Conservation (phyloP, 306 rosid genomes). For the Ormosia semicastrata region DNA sequence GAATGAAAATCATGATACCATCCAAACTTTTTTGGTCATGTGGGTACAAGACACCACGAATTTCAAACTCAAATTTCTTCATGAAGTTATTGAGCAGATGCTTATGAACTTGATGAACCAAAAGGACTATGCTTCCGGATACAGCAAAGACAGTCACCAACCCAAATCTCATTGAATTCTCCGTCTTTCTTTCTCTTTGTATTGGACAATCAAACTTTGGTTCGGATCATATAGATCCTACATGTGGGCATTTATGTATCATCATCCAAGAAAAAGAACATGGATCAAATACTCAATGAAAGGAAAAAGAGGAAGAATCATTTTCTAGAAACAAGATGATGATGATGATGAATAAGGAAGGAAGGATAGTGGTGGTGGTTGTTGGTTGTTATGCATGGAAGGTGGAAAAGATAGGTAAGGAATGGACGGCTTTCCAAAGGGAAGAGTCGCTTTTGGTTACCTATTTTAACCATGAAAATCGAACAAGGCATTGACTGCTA, state of each 20-base stretch:
- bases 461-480: background rate
- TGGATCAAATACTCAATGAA: background rate
- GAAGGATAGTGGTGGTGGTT: background rate
- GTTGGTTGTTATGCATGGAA: background rate
- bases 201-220: background rate
- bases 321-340: background rate
- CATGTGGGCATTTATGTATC: background rate
- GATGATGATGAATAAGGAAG: background rate
- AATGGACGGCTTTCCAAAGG: constrained; percentile 7
- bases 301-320: background rate
- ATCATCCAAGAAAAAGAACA: constrained; percentile 3
- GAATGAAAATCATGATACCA: background rate
- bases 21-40: background rate
- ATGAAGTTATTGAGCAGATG: constrained; percentile 58
- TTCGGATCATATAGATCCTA: background rate
- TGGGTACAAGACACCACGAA: background rate
- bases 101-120: constrained; percentile 61
- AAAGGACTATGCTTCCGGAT: constrained; percentile 62
- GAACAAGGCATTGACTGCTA: background rate
- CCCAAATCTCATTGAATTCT: constrained; percentile 46
- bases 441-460: background rate
- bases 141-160: constrained; percentile 67
- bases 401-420: background rate
- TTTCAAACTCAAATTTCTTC: constrained; percentile 52
- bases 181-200: constrained; percentile 35